Conservation (phyloP, 176 grass and related monocot species). For the Tillandsia fasciculata region DNA sequence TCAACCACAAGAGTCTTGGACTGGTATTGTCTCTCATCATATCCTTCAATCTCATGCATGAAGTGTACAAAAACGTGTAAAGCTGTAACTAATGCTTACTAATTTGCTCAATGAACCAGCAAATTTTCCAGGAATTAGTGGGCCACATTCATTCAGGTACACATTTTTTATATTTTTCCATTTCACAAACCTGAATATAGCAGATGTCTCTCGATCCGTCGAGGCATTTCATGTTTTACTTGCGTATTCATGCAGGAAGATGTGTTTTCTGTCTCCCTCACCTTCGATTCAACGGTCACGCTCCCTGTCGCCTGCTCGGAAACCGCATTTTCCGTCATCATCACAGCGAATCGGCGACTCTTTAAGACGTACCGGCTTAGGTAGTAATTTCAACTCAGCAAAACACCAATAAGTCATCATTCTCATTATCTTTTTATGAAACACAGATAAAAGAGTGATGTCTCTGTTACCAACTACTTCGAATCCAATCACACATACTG, state of each 20-base stretch:
- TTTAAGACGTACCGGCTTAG: constrained; percentile 26
- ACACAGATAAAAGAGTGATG: constrained; percentile 52
- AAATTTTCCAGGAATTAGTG: constrained; percentile 32
- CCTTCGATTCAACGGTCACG: constrained; percentile 27
- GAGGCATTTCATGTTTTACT: neutral
- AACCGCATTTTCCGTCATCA: constrained; percentile 33
- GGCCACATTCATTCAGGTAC: constrained; percentile 53
- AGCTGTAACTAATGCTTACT: constrained; percentile 6
- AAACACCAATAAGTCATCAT: neutral
- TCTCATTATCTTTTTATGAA: neutral
- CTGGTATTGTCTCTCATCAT: constrained; percentile 33
- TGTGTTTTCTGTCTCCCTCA: constrained; percentile 30
- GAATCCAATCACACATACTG: constrained; percentile 46
- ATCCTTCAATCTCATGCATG: constrained; percentile 3
- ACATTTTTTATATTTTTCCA: constrained; percentile 14
- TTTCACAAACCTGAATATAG: neutral
- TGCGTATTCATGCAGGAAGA: constrained; percentile 25
- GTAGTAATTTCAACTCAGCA: constrained; percentile 1
- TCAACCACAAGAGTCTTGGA: constrained; percentile 41
- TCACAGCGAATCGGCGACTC: constrained; percentile 27
- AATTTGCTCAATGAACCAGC: constrained; percentile 22
- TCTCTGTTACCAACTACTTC: constrained; percentile 45
- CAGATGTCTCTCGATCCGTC: constrained; percentile 9
- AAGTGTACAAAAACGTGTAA: neutral
- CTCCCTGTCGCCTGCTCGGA: constrained; percentile 61